Conservation (phyloP, 2,329 filamentous ascomycete genomes). For the Fusarium miscanthi region DNA sequence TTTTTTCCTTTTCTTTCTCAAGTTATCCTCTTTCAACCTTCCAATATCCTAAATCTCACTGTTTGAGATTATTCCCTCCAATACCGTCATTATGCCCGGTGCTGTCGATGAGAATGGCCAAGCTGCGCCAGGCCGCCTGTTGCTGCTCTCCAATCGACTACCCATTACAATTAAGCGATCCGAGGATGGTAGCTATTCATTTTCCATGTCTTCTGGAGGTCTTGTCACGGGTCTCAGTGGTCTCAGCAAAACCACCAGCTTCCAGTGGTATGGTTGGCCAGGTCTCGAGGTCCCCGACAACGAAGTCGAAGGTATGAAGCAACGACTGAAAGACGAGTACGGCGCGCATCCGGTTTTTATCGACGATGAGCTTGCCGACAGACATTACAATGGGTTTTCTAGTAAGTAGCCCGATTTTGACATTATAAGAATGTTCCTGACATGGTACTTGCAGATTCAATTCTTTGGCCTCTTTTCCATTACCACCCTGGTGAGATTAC, state of each 20-base stretch:
- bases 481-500: slow-evolving; percentile 99
- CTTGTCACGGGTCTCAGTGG: slow-evolving; percentile 94
- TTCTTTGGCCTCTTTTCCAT: slow-evolving; percentile 98
- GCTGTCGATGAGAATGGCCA: slow-evolving; percentile 50
- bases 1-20: slow-evolving; percentile 8
- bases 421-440: slow-evolving; percentile 4
- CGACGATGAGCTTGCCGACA: slow-evolving; percentile 90
- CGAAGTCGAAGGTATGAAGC: slow-evolving; percentile 79
- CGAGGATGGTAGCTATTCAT: slow-evolving; percentile 90
- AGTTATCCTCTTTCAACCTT: slow-evolving; percentile 2
- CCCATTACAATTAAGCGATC: slow-evolving; percentile 96
- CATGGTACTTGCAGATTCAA: slow-evolving; percentile 73
- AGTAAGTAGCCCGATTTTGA: slow-evolving; percentile 67
- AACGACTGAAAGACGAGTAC: slow-evolving; percentile 86
- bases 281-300: slow-evolving; percentile 90
- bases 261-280: slow-evolving; percentile 99
- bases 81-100: slow-evolving; percentile 50
- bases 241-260: slow-evolving; percentile 89
- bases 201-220: slow-evolving; percentile 96
- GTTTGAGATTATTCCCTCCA: background rate
- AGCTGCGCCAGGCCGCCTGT: slow-evolving; percentile 64
- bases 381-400: slow-evolving; percentile 97
- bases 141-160: slow-evolving; percentile 93
- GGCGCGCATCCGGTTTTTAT: slow-evolving; percentile 92
- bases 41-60: background rate